Base-by-base conservation (phyloP, 495 filamentous ascomycete genomes). In the Penicillium cataractarum region DNA sequence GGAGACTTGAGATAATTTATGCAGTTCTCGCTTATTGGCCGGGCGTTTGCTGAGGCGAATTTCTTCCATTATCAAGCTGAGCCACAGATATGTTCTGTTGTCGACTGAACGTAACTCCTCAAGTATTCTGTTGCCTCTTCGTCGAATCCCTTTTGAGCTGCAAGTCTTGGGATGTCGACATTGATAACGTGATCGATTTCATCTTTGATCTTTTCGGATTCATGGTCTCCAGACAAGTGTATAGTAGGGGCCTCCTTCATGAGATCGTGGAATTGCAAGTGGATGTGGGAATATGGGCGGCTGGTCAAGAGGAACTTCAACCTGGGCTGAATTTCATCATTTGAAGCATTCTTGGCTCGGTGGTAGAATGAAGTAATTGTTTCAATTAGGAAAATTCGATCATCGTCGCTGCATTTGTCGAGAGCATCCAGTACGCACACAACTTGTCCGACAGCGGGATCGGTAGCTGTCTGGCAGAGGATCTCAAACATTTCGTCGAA, bases 401-500 rank as follows among this genome's bases (percentile, higher is more conserved):
- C 58, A 8, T 37, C 8, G 29, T 72, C 62, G 21, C 63, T 49
- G 58, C 74, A 74, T 67, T 77, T 73, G 57, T 78, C 76, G 13
- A 86, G 65, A 6, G 81, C 80, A 64, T 86, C 83, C 3, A 87
- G 27, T 39, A 86, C 58, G 52, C 79, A 83, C 35, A 86, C 62
- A 31, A 84, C 73, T 46, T 80, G 71, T n/a, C 78, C 77, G 35
- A 76, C 76, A 39, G 66, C 52, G n/a, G 70, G 53, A 57, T 80
- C 71, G 42, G 61, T 17, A 27, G 76, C 65, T 4, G 65, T 69
- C 22, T 57, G 60, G 12, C 65, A 49, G 24, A 86, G 63, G 17
- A 82, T 76, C 3, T 58, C 35, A 79, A 81, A 86, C 15, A 86
- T 66, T 10, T 70, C 64, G 17, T 58, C 27, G 59, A 79, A 79